These are phyloP conservation scores for Cornus suecica DNA, from an alignment of 148 eudicot species.

Conservation along the genomic window DNA sequence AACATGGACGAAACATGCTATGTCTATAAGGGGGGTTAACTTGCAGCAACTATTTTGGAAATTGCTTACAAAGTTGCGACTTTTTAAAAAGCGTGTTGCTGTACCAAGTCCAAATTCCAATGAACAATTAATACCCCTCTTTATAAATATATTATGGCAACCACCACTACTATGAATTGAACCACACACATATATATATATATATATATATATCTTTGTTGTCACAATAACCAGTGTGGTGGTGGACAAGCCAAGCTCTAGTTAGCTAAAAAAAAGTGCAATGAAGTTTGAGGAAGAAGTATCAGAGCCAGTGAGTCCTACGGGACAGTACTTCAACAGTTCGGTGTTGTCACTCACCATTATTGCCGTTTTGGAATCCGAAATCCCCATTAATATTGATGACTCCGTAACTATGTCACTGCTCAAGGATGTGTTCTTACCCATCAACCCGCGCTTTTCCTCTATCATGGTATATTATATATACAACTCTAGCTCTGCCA, in stretches of 20 bases:
- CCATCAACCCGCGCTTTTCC: conserved; percentile 47
- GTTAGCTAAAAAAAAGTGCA: not conserved
- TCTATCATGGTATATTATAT: conserved; percentile 57
- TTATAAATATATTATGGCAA: too few relatives aligned
- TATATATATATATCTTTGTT: too few relatives aligned
- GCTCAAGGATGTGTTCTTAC: conserved; percentile 28
- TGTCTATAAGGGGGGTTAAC: too few relatives aligned
- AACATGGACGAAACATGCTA: too few relatives aligned
- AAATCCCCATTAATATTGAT: conserved; percentile 27
- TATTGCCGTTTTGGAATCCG: conserved; percentile 31
- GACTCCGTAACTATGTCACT: conserved; percentile 4
- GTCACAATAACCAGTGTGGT: too few relatives aligned
- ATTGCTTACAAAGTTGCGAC: too few relatives aligned
- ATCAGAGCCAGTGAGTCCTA: conserved; percentile 39
- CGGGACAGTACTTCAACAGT: conserved; percentile 36
- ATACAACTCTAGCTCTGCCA: not conserved
- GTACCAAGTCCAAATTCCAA: too few relatives aligned
- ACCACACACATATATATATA: too few relatives aligned
- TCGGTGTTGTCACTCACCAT: conserved; percentile 30
- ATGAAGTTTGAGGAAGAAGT: conserved; percentile 14
- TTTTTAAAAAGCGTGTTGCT: too few relatives aligned
- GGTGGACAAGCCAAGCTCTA: not conserved
- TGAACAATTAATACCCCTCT: too few relatives aligned
- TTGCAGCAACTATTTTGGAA: too few relatives aligned
- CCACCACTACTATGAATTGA: too few relatives aligned